These are phyloP conservation scores for Halteria grandinella DNA, from an alignment of 73 alveolate genomes.

Conservation along the genomic window DNA sequence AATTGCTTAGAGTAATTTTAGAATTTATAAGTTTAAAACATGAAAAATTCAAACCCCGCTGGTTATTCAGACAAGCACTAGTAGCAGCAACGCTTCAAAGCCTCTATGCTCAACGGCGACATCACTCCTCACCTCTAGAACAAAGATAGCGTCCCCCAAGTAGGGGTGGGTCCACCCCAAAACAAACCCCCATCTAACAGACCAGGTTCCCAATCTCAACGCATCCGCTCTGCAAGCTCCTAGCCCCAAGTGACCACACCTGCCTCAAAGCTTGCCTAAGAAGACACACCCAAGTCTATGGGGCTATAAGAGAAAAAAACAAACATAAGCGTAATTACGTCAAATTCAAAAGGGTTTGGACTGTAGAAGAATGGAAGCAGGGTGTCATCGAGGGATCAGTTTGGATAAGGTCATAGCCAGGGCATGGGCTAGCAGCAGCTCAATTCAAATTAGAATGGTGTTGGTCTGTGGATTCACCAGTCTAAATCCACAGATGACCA, in stretches of 20 bases:
- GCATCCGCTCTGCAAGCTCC: not conserved
- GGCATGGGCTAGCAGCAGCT: not conserved
- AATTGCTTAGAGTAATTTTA: not conserved
- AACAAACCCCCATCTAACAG: no score
- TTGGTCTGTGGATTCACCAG: slow-evolving; percentile 52
- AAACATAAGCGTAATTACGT: not conserved
- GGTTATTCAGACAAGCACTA: slow-evolving; percentile 30
- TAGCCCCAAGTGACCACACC: not conserved
- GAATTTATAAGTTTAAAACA: not conserved
- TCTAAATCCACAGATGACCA: no score
- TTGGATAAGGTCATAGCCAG: not conserved
- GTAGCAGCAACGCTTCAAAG: slow-evolving; percentile 11
- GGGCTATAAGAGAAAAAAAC: slow-evolving; percentile 18
- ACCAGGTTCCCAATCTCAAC: slow-evolving; percentile 1
- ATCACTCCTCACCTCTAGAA: slow-evolving; percentile 1
- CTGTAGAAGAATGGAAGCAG: not conserved
- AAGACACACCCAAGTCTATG: slow-evolving; percentile 17
- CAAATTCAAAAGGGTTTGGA: slow-evolving; percentile 15
- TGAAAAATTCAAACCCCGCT: slow-evolving; percentile 13
- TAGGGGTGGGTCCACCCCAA: slow-evolving; percentile 35
- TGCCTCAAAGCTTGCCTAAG: not conserved
- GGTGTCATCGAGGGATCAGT: slow-evolving; percentile 23
- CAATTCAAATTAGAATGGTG: slow-evolving; percentile 34
- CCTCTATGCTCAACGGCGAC: slow-evolving; percentile 31
- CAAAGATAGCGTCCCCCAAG: slow-evolving; percentile 26